Conservation (phyloP, 108 stramenopile genomes). For the Craspedostauros australis region DNA sequence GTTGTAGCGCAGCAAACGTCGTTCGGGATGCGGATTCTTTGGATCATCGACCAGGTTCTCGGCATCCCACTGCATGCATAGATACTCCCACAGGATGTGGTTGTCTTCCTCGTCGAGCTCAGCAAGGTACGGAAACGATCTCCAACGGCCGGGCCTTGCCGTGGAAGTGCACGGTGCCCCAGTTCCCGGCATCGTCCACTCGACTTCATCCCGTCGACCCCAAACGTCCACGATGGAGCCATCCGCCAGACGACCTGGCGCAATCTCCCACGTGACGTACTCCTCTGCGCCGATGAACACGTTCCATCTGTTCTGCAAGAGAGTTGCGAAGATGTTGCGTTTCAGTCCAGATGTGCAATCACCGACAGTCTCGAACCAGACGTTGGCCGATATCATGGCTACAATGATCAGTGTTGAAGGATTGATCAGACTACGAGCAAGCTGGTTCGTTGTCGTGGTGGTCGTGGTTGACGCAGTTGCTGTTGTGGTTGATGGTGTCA, state of each 20-base stretch:
- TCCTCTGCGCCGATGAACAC: slow-evolving; percentile 85
- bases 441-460: no score
- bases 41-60: slow-evolving; percentile 41
- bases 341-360: slow-evolving; percentile 56
- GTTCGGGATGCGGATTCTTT: slow-evolving; percentile 31
- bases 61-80: slow-evolving; percentile 76
- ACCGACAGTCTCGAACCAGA: slow-evolving; percentile 74
- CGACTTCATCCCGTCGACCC: slow-evolving; percentile 47
- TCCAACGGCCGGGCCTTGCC: slow-evolving; percentile 73
- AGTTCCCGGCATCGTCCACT: slow-evolving; percentile 75
- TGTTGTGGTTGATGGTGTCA: neutral
- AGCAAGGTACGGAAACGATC: slow-evolving; percentile 79
- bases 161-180: slow-evolving; percentile 82
- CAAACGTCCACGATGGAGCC: slow-evolving; percentile 84
- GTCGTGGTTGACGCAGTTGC: neutral
- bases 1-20: slow-evolving; percentile 56
- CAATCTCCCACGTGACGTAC: slow-evolving; percentile 89
- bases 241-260: slow-evolving; percentile 65
- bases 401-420: slow-evolving; percentile 29
- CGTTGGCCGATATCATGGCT: slow-evolving; percentile 44
- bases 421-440: no score
- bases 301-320: slow-evolving; percentile 84
- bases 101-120: slow-evolving; percentile 71
- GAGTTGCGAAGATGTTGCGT: slow-evolving; percentile 61
- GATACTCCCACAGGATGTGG: slow-evolving; percentile 69